A percentile compares a stretch with the other conserved stretches of the same genome.
phyloP scores from a whole-genome alignment of 306 rosid species.

The Cajanus cajan region DNA sequence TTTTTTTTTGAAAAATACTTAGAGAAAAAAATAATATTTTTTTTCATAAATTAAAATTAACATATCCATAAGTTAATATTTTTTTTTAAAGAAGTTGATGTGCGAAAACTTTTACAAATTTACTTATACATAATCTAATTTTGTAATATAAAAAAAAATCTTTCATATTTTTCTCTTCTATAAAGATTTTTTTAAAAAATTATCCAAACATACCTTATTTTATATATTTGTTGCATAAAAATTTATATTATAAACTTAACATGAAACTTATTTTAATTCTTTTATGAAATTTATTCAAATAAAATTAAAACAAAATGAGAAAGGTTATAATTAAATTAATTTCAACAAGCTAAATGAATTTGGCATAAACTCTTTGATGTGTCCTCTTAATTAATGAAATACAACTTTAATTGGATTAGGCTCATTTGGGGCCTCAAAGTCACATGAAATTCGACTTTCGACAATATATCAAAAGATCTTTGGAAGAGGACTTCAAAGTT shows the following conservation, averaged over 20 bases:
- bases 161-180: too few relatives aligned
- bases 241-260: not conserved
- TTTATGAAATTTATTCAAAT: not conserved
- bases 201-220: too few relatives aligned
- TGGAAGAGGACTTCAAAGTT: constrained; percentile 11
- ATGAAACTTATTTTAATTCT: not conserved
- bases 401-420: not conserved
- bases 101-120: too few relatives aligned
- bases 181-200: too few relatives aligned
- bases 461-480: not conserved
- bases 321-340: not conserved
- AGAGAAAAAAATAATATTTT: too few relatives aligned
- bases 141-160: too few relatives aligned
- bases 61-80: too few relatives aligned
- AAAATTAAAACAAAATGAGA: not conserved
- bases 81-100: too few relatives aligned
- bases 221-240: not conserved
- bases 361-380: not conserved
- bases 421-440: constrained; percentile 4
- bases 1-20: too few relatives aligned
- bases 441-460: not conserved
- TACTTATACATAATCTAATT: too few relatives aligned
- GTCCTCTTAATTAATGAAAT: not conserved
- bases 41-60: too few relatives aligned
- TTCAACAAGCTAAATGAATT: not conserved